phyloP scores from a whole-genome alignment of 352 stramenopile genomes.

The Pythium sp. region DNA sequence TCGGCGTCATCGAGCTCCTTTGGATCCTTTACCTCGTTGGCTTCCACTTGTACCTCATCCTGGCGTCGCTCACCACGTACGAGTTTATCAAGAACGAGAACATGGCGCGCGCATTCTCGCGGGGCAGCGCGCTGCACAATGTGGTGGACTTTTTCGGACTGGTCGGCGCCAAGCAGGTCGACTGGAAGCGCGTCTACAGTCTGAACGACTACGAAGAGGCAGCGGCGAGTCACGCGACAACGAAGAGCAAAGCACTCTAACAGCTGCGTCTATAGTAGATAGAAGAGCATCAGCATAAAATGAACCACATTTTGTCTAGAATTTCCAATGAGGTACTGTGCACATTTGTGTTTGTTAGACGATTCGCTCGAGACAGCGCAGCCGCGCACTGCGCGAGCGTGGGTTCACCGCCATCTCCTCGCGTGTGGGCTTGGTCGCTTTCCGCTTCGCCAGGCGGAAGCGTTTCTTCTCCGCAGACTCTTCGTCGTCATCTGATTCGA shows the following conservation, averaged over 20 bases:
- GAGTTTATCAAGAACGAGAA: constrained; percentile 77
- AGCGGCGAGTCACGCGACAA: neutral
- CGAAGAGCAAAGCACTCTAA: constrained; percentile 28
- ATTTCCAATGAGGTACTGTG: neutral
- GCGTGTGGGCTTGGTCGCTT: constrained; percentile 62
- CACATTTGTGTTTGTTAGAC: neutral
- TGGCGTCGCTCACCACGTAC: constrained; percentile 68
- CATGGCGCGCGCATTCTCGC: constrained; percentile 49
- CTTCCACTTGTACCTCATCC: constrained; percentile 65
- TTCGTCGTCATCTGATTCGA: constrained; percentile 6
- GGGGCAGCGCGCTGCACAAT: constrained; percentile 49
- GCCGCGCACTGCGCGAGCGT: constrained; percentile 60
- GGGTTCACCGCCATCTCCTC: constrained; percentile 66
- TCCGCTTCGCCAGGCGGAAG: constrained; percentile 64
- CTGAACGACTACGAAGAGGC: constrained; percentile 43
- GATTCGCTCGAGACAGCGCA: constrained; percentile 72
- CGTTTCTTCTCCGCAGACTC: constrained; percentile 25
- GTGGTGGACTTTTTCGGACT: constrained; percentile 60
- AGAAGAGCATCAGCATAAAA: neutral
- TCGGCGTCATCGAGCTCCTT: constrained; percentile 51
- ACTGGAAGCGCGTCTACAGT: constrained; percentile 58
- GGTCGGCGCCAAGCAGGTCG: constrained; percentile 28
- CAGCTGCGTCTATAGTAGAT: neutral
- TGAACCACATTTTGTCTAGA: neutral
- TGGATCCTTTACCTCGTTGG: constrained; percentile 78